Evolutionary conservation across 768 basidiomycete species (phyloP).

Genomic region (Mycena capillaripes): DNA sequence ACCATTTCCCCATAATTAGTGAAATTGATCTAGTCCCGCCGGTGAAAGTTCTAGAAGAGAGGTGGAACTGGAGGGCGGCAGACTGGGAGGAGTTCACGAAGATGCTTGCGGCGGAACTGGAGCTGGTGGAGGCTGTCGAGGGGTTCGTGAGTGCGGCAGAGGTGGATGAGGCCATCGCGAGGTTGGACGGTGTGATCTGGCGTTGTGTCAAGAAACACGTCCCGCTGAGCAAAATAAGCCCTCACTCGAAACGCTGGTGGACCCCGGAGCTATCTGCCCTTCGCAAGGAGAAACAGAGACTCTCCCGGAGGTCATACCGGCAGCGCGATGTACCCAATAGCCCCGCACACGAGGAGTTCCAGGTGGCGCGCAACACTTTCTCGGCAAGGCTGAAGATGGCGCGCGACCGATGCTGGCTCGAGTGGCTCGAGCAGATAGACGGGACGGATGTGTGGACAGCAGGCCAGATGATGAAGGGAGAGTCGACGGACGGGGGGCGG

Average conservation of each 20-base stretch:
- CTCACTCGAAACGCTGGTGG: not conserved
- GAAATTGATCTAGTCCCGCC: conserved; percentile 1
- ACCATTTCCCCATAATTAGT: conserved; percentile 8
- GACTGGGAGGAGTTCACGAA: not conserved
- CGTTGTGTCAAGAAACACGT: not conserved
- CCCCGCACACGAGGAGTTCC: not conserved
- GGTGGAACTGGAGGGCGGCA: not conserved
- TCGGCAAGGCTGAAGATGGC: not conserved
- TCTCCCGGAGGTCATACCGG: not conserved
- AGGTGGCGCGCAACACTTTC: not conserved
- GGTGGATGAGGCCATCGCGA: not conserved
- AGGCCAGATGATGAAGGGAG: not conserved
- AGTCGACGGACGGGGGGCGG: not conserved
- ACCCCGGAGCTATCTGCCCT: not conserved
- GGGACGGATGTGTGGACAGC: not conserved
- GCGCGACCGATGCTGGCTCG: not conserved
- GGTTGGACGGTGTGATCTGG: not conserved
- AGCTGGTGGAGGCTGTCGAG: not conserved
- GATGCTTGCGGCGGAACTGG: not conserved
- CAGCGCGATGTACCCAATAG: not conserved
- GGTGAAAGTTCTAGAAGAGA: not conserved
- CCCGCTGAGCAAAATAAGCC: not conserved
- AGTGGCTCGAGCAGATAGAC: not conserved
- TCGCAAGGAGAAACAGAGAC: not conserved
- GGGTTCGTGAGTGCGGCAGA: conserved; percentile 2